Base-by-base conservation (phyloP, 495 filamentous ascomycete genomes). In the Talaromyces borbonicus region DNA sequence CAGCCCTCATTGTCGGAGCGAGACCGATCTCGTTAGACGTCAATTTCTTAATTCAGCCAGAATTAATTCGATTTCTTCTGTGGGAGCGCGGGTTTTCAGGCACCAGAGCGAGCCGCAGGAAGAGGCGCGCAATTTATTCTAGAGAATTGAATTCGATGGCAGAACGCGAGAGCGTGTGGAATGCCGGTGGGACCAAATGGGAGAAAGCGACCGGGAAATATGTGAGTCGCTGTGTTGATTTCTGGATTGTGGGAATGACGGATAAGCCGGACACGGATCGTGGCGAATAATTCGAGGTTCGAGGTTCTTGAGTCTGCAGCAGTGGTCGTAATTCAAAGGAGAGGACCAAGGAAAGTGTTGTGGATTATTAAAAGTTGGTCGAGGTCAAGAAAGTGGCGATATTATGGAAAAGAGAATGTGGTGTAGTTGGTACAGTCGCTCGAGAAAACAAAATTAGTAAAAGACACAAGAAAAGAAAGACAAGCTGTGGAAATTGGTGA, bases 1-100 rank as follows among this genome's bases (percentile, higher is more conserved):
- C 54, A 39, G 52, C 46, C 66, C 73, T 75, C 77, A 79, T 80
- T 62, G 68, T 58, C 56, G 63, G 51, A 48, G 61, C 63, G 61
- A 72, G 69, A 73, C 66, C 53, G 63, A 57, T 48, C 31, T 43
- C 27, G 26, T n/a, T n/a, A n/a, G n/a, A n/a, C n/a, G n/a, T n/a
- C n/a, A n/a, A n/a, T n/a, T n/a, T n/a, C n/a, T n/a, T n/a, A n/a
- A 31, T 35, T 26, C 47, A 49, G 27, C 12, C 27, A n/a, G n/a
- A n/a, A n/a, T n/a, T n/a, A n/a, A n/a, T n/a, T n/a, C n/a, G n/a
- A n/a, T n/a, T n/a, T n/a, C n/a, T n/a, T n/a, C n/a, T n/a, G n/a
- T n/a, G n/a, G n/a, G n/a, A n/a, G n/a, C n/a, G n/a, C n/a, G n/a
- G n/a, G n/a, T n/a, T n/a, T n/a, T n/a, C n/a, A n/a, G 33, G 39